These are phyloP conservation scores for Blakeslea trispora DNA, from an alignment of 371 early-diverging fungal genomes.

Conservation along the genomic window DNA sequence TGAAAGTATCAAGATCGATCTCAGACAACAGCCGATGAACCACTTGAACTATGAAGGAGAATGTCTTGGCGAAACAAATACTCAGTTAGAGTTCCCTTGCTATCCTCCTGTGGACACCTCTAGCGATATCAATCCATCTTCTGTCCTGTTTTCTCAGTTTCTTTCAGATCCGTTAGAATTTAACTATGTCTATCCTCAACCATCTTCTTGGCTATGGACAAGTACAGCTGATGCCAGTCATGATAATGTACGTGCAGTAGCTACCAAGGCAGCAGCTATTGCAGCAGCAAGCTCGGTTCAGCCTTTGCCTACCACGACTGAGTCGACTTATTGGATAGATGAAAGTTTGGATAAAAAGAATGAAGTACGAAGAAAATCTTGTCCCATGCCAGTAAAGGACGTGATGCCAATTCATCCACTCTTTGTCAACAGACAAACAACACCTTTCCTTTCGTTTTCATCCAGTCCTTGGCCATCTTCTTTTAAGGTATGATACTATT, in stretches of 20 bases:
- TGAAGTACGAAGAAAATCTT: slow-evolving; percentile 12
- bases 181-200: background rate
- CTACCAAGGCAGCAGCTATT: slow-evolving; percentile 33
- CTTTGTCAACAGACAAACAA: slow-evolving; percentile 2
- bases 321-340: background rate
- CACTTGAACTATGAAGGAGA: background rate
- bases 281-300: slow-evolving; percentile 21
- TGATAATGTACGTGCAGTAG: slow-evolving; percentile 33
- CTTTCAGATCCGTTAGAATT: slow-evolving; percentile 25
- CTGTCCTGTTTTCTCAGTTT: slow-evolving; percentile 40
- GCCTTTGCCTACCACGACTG: background rate
- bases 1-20: background rate
- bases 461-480: slow-evolving; percentile 8
- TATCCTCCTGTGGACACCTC: background rate
- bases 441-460: background rate
- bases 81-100: background rate
- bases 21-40: too few relatives aligned
- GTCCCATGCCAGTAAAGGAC: slow-evolving; percentile 4
- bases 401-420: background rate
- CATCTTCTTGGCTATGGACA: background rate
- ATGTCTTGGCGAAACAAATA: background rate
- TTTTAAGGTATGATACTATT: too few relatives aligned
- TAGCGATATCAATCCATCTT: slow-evolving; percentile 17
- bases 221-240: background rate
- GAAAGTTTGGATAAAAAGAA: background rate